These are phyloP conservation scores for Boletellus sp. DNA, from an alignment of 768 basidiomycete species.

Conservation along the genomic window DNA sequence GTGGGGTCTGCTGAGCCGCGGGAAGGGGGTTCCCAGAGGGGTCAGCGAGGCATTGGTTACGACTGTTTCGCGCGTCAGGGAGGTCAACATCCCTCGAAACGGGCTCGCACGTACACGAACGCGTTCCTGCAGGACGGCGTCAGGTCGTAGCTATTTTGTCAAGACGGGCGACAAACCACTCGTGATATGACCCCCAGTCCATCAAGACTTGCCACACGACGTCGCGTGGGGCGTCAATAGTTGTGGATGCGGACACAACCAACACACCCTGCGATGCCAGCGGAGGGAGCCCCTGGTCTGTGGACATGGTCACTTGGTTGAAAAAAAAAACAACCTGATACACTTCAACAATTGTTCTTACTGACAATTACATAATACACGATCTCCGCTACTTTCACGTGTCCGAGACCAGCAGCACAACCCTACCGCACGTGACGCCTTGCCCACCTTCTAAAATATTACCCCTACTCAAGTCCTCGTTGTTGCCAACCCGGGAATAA, in stretches of 20 bases:
- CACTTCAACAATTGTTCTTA: no score
- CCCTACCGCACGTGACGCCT: no score
- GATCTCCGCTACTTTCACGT: no score
- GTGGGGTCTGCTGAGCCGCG: slow-evolving; percentile 45
- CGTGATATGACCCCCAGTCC: slow-evolving; percentile 57
- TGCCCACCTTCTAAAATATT: no score
- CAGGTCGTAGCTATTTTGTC: slow-evolving; percentile 1
- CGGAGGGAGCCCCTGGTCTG: slow-evolving; percentile 36
- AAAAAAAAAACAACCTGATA: background rate
- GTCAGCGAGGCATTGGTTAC: slow-evolving; percentile 46
- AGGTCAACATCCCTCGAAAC: background rate
- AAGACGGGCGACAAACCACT: slow-evolving; percentile 46
- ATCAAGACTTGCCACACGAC: slow-evolving; percentile 59
- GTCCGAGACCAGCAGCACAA: no score
- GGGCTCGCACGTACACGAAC: slow-evolving; percentile 48
- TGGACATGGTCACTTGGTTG: background rate
- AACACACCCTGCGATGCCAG: slow-evolving; percentile 43
- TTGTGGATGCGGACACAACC: slow-evolving; percentile 39
- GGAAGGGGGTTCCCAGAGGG: slow-evolving; percentile 37
- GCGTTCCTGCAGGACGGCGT: slow-evolving; percentile 50
- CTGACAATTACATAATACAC: no score
- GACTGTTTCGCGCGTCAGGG: slow-evolving; percentile 33
- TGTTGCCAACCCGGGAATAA: no score
- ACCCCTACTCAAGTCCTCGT: no score
- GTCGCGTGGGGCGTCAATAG: slow-evolving; percentile 60